Percentiles rank a stretch among this genome's conserved stretches.
Conservation (phyloP, 495 filamentous ascomycete species). For the Penicillium salamii region DNA sequence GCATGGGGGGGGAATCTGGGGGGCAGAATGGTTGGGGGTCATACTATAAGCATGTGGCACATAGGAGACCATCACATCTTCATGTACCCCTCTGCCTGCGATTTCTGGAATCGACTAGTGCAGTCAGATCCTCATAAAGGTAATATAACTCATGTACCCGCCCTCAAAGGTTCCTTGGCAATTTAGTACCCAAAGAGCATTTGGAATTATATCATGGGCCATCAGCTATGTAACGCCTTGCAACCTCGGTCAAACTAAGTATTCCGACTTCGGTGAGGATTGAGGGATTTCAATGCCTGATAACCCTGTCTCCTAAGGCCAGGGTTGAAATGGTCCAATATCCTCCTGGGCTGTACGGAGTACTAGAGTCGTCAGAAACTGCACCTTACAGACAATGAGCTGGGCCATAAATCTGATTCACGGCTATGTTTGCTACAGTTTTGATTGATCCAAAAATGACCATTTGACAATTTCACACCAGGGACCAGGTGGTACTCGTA, state of each 20-base stretch:
- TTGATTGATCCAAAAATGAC: too few species aligned
- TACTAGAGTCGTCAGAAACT: too few species aligned
- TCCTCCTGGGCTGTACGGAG: too few species aligned
- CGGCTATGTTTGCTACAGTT: too few species aligned
- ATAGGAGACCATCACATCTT: neutral
- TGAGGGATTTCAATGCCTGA: neutral
- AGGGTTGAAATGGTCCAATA: too few species aligned
- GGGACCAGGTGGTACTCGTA: neutral
- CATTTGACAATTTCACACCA: too few species aligned
- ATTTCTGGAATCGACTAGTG: neutral
- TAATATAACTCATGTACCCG: slow-evolving; percentile 1
- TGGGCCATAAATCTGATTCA: neutral
- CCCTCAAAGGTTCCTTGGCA: slow-evolving; percentile 5
- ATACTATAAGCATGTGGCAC: neutral
- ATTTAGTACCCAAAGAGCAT: neutral
- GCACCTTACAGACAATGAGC: too few species aligned
- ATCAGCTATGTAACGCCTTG: neutral
- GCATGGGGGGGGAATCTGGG: too few species aligned
- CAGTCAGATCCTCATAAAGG: neutral
- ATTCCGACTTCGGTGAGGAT: neutral
- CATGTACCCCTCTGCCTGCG: neutral
- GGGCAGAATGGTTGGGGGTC: neutral
- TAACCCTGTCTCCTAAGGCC: neutral
- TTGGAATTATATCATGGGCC: neutral
- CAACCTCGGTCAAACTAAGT: neutral